Percentiles rank a stretch among this genome's conserved stretches.
Conservation (phyloP, 495 filamentous ascomycete genomes). For the Xylaria venustula region DNA sequence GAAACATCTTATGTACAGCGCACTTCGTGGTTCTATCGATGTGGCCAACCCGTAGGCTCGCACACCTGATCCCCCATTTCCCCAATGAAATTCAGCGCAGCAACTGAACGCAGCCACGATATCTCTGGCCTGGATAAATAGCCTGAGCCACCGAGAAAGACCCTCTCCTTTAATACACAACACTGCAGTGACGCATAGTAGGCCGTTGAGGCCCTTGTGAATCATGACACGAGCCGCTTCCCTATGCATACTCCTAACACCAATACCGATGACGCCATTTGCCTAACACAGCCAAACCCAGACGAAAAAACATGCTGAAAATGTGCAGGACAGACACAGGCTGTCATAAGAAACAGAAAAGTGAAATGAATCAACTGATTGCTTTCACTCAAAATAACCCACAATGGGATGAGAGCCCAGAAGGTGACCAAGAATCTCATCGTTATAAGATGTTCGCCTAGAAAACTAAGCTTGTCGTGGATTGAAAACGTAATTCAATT, state of each 20-base stretch:
- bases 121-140: neutral
- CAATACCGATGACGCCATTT: conserved; percentile 13
- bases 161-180: conserved; percentile 1
- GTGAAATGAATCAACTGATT: neutral
- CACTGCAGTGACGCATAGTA: neutral
- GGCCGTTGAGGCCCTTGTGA: conserved; percentile 2
- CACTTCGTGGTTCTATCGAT: neutral
- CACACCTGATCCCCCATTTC: neutral
- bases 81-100: conserved; percentile 12
- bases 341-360: conserved; percentile 6
- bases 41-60: neutral
- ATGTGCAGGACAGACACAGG: conserved; percentile 4
- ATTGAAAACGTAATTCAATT: conserved; percentile 25
- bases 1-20: conserved; percentile 12
- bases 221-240: conserved; percentile 12
- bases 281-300: conserved; percentile 10
- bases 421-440: neutral
- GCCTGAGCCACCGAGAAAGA: neutral
- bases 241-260: conserved; percentile 16
- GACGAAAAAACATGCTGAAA: conserved; percentile 5
- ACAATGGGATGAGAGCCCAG: neutral
- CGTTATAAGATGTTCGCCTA: neutral
- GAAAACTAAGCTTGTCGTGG: conserved; percentile 19
- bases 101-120: neutral
- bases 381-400: neutral